Evolutionary conservation across 2,329 filamentous ascomycete genomes (phyloP).

Genomic region (Epichloe uncinata): DNA sequence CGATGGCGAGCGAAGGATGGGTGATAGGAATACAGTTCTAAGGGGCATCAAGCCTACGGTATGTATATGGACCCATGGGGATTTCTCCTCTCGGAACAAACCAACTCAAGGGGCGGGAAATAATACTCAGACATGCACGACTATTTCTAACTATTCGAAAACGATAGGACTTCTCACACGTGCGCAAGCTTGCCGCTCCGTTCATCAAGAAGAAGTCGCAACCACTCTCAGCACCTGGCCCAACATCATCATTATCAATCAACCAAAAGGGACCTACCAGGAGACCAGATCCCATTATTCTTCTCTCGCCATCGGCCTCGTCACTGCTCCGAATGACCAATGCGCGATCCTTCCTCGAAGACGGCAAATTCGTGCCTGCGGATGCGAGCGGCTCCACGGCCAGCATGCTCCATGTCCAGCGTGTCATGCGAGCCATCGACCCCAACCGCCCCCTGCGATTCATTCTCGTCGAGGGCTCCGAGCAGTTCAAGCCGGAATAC

Average conservation of each 20-base stretch:
- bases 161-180: constrained; percentile 76
- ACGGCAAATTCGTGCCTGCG: constrained; percentile 66
- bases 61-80: constrained; percentile 19
- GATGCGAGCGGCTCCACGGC: constrained; percentile 54
- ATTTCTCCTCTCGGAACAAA: too few species aligned
- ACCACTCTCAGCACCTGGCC: constrained; percentile 24
- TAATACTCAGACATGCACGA: not conserved
- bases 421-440: constrained; percentile 59
- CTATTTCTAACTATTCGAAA: not conserved
- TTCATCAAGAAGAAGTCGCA: constrained; percentile 55
- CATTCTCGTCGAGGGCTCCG: constrained; percentile 83
- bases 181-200: constrained; percentile 69
- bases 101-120: too few species aligned
- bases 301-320: constrained; percentile 90
- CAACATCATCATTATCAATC: constrained; percentile 34
- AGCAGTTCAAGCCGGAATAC: constrained; percentile 96
- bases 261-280: constrained; percentile 39
- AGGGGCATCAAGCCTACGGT: constrained; percentile 82
- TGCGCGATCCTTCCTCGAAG: constrained; percentile 84
- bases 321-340: constrained; percentile 92
- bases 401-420: constrained; percentile 77
- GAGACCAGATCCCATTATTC: constrained; percentile 74
- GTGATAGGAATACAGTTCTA: constrained; percentile 79
- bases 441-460: constrained; percentile 68
- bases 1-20: constrained; percentile 79